Evolutionary conservation across 345 rosid genomes (phyloP).

Genomic region (Bruguiera parviflora): DNA sequence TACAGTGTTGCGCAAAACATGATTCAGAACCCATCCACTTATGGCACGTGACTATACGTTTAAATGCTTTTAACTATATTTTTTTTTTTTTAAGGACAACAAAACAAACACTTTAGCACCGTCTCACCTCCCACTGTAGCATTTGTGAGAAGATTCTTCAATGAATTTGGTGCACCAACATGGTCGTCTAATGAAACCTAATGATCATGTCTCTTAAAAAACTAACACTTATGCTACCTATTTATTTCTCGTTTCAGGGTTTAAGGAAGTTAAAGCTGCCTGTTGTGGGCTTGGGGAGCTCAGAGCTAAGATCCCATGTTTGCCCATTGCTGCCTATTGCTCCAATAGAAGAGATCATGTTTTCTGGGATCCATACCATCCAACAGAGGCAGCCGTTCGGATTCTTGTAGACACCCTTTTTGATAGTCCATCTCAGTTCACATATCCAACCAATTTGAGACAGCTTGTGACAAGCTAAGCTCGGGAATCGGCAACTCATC

Average conservation of each 20-base stretch:
- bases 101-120: no score
- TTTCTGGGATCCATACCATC: conserved; percentile 77
- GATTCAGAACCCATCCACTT: conserved; percentile 44
- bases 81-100: no score
- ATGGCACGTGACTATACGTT: conserved; percentile 32
- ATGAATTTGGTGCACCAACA: no score
- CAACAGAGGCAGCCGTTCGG: conserved; percentile 54
- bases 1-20: conserved; percentile 34
- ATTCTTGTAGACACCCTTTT: conserved; percentile 46
- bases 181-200: no score
- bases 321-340: conserved; percentile 51
- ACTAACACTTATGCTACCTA: neutral
- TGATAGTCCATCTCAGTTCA: conserved; percentile 36
- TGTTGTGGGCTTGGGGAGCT: conserved; percentile 74
- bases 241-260: conserved; percentile 40
- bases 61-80: no score
- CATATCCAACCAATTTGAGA: conserved; percentile 45
- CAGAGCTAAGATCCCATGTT: conserved; percentile 49
- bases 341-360: conserved; percentile 56
- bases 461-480: conserved; percentile 38
- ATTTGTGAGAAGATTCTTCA: no score
- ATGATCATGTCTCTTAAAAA: no score
- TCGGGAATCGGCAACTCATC: neutral
- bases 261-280: conserved; percentile 54
- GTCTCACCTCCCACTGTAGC: no score